phyloP scores from a whole-genome alignment of 2,329 filamentous ascomycete species.

The Dactylellina cionopaga region DNA sequence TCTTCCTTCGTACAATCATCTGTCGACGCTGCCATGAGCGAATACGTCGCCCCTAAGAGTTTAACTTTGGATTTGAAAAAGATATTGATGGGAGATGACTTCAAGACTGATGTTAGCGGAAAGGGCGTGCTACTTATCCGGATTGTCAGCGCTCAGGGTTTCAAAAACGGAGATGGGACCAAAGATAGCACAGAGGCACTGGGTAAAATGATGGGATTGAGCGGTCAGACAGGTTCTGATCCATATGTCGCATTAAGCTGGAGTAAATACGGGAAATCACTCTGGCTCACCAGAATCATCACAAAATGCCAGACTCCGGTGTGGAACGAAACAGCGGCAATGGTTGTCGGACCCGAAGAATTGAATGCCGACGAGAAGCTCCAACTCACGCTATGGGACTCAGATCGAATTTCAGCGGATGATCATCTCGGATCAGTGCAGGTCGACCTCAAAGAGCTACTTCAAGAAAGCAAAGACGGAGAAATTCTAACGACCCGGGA shows the following conservation, averaged over 20 bases:
- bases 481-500: constrained; percentile 76
- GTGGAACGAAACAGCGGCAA: constrained; percentile 76
- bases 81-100: constrained; percentile 80
- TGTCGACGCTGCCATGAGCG: constrained; percentile 76
- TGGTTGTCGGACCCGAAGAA: constrained; percentile 84
- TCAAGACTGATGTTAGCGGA: constrained; percentile 77
- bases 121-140: constrained; percentile 73
- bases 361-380: constrained; percentile 94
- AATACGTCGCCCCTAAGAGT: constrained; percentile 80
- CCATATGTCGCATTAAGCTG: constrained; percentile 77
- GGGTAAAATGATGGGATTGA: constrained; percentile 11
- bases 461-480: constrained; percentile 84
- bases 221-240: constrained; percentile 71
- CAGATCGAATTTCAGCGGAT: constrained; percentile 86
- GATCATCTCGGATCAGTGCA: constrained; percentile 96
- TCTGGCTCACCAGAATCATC: constrained; percentile 65
- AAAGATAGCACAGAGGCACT: constrained; percentile 45
- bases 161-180: constrained; percentile 73
- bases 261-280: constrained; percentile 79
- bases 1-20: constrained; percentile 79
- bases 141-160: constrained; percentile 74
- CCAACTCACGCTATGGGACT: constrained; percentile 95
- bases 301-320: constrained; percentile 62
- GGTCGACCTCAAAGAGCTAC: constrained; percentile 90
- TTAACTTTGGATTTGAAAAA: constrained; percentile 74